phyloP scores from a whole-genome alignment of 441 rosid species.

The Macaranga tanarius region DNA sequence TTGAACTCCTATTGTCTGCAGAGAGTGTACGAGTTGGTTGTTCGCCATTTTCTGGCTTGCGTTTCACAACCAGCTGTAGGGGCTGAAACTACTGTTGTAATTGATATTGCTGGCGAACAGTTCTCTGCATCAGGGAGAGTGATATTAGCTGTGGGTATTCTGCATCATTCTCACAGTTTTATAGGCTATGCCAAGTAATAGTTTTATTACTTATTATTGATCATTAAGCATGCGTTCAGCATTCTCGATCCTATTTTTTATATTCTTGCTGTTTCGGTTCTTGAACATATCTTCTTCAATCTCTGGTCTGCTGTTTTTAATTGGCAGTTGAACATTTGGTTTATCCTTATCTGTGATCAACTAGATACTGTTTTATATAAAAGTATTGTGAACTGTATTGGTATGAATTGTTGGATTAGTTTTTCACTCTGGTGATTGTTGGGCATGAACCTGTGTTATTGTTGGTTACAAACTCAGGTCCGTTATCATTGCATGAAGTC shows the following conservation, averaged over 20 bases:
- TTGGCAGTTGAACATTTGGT: neutral
- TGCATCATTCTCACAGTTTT: constrained; percentile 11
- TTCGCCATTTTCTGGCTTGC: constrained; percentile 94
- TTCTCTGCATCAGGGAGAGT: constrained; percentile 89
- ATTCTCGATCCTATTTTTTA: neutral
- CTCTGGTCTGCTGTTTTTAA: neutral
- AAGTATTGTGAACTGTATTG: too few species aligned
- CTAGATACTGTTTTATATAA: too few species aligned
- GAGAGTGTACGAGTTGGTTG: constrained; percentile 92
- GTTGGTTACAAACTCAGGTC: neutral
- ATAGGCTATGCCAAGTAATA: neutral
- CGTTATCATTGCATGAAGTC: neutral
- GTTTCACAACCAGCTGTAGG: constrained; percentile 96
- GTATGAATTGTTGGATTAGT: neutral
- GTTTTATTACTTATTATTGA: neutral
- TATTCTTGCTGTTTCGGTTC: neutral
- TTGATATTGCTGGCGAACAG: constrained; percentile 88
- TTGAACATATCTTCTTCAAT: neutral
- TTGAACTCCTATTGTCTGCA: constrained; percentile 31
- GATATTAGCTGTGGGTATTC: constrained; percentile 75
- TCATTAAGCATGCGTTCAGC: neutral
- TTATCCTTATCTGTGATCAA: neutral
- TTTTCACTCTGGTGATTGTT: neutral
- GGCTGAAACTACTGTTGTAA: constrained; percentile 92
- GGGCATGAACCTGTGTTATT: neutral